Evolutionary conservation across 73 alveolate genomes (phyloP), one percentile per base, ranked within the genome.

Genomic region (Diophrys sp.): DNA sequence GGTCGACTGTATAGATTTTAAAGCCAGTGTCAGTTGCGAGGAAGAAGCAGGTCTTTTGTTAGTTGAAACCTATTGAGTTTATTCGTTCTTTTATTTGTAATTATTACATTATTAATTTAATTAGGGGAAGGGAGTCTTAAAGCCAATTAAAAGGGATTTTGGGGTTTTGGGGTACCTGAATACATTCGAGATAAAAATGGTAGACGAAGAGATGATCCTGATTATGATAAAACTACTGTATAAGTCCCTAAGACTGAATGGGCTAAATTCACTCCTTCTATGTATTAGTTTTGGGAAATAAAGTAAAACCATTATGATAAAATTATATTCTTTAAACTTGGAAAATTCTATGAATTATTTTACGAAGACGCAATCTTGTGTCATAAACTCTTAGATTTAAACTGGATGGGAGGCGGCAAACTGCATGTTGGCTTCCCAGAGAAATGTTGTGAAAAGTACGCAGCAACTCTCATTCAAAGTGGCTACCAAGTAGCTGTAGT

Each of bases 291-390:
- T 78, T 95, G 99, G 99, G 91, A 89, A 57, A 82, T 95, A 66
- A 95, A 95, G 82, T 33, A 86, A 29, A 70, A 79, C 54, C 88
- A 95, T 81, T 88, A 90, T 80, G 99, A 95, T 89, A 93, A 93
- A 77, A 95, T 94, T 66, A 88, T 95, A 56, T 91, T 95, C 67
- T 95, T 93, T 88, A 93, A 94, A 89, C 89, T 93, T 67, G 99
- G 99, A n/a, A 91, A 91, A 85, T 96, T 93, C 87, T 96, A 94
- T 77, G 98, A 94, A 89, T 67, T 96, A 33, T 96, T 94, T 78
- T 96, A 83, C 81, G 91, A 90, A 55, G 99, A 96, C 82, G 99
- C 99, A 14, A 87, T 86, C 75, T 87, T 93, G 57, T 92, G 97
- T 24, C 90, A 89, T 70, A 89, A 87, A 27, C 73, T 91, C n/a